Base-by-base conservation (phyloP, 208 protist species). In the Leishmania tarentolae region DNA sequence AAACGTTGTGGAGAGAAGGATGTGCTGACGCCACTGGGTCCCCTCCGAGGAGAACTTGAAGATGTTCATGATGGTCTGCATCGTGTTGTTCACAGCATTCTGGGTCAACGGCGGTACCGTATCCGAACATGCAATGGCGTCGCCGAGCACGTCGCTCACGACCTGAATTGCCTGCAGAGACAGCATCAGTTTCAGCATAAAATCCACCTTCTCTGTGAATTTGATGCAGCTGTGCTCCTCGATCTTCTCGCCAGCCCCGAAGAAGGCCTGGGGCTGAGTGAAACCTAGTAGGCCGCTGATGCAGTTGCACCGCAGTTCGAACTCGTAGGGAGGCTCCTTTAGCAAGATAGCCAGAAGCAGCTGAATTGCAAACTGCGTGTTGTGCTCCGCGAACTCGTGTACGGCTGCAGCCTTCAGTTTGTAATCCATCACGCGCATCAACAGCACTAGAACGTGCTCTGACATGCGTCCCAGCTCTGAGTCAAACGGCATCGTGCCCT, bases 51-150 rank as follows among this genome's bases (percentile, higher is more conserved):
- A 89, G 84, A 97, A 98, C 70, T 97, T 92, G 88, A 94, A 97
- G 75, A 98, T 92, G 81, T 98, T 98, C 91, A 97, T 97, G 80
- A 98, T 92, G 77, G 86, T 94, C 66, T 88, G 91, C 95, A 98
- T 98, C 46, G 84, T 93, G 84, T 93, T 93, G 85, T 89, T 96
- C 57, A 92, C 88, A 19, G 89, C 89, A 37, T 68, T 65, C 77
- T 91, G 84, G 35, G 94, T 66, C 21, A 85, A 65, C 37, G 53
- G 57, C 61, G 68, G n/a, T 40, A 83, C 68, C 24, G 61, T 83
- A 4, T 83, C 78, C 37, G 24, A 66, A 1, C 61, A n/a, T 35
- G 87, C 83, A 50, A 97, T 82, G 44, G 93, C 90, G 53, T 92
- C 90, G 69, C 84, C 81, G 72, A 98, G 86, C 37, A 95, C 93